Conservation (phyloP, 768 basidiomycete species). For the Cantharellus anzutake region DNA sequence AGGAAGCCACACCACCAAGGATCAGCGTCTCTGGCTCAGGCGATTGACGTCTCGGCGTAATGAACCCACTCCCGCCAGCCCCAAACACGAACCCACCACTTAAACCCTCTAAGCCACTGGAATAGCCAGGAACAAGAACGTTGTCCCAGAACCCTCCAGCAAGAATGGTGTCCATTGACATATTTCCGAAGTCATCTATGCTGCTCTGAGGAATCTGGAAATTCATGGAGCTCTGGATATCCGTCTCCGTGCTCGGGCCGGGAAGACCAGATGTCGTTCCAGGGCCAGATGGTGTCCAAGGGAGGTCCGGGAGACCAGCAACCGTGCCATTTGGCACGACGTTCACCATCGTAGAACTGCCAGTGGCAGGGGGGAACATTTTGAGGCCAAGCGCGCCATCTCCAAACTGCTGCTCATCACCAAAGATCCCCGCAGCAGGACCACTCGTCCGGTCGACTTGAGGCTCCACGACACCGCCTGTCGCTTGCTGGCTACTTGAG, state of each 20-base stretch:
- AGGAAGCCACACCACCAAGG: not conserved
- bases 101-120: slow-evolving; percentile 61
- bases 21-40: not conserved
- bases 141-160: slow-evolving; percentile 75
- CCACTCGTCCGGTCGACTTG: not conserved
- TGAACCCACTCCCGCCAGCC: slow-evolving; percentile 63
- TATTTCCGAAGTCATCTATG: slow-evolving; percentile 18
- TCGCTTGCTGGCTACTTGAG: not conserved
- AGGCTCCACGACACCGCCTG: not conserved
- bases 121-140: slow-evolving; percentile 70
- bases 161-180: slow-evolving; percentile 72
- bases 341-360: not conserved
- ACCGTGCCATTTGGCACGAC: not conserved
- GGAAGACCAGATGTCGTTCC: slow-evolving; percentile 17
- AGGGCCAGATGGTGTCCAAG: not conserved
- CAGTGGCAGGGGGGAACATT: not conserved
- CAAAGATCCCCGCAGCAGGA: slow-evolving; percentile 1
- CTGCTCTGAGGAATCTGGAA: not conserved
- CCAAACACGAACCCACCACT: slow-evolving; percentile 78
- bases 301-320: not conserved
- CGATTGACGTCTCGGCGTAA: slow-evolving; percentile 31
- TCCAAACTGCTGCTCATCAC: slow-evolving; percentile 1
- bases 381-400: slow-evolving; percentile 1
- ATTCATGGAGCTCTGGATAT: not conserved
- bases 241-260: slow-evolving; percentile 13